Base-by-base conservation (phyloP, 163 green algal species). In the Chloromonas sp. region DNA sequence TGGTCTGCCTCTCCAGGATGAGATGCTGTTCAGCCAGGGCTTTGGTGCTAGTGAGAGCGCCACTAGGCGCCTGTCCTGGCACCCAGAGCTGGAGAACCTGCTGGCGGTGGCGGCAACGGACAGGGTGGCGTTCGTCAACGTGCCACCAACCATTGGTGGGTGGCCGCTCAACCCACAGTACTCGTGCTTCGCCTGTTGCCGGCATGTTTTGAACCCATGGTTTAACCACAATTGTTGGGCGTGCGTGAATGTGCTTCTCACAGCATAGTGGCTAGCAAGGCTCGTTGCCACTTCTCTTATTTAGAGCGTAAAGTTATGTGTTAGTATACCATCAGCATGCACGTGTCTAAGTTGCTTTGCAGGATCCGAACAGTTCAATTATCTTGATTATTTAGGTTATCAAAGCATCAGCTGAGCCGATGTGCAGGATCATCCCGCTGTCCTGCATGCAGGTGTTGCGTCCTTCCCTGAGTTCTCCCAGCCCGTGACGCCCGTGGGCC, bases 41-140 rank as follows among this genome's bases (percentile, higher is more conserved):
- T 36, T 85, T 78, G 60, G 59, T 71, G 80, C 83, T 0, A 58
- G 66, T 78, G 71, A 82, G 62, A 15, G 59, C 1, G 59, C 79
- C 36, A 79, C 85, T 1, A 71, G 77, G 36, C 86, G 76, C 14
- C 85, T 93, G 2, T 86, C 91, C 2, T 95, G 92, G 92, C 90
- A 95, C 85, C 90, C 90, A 0, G 70, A 78, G 2, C 86, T 87
- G 57, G 85, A 90, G 15, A 86, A 89, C 60, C 81, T 93, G 36
- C 84, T 95, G 57, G 90, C 87, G 8, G 89, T 90, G 8, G 88
- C 85, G 0, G 84, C 83, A 11, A 85, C 81, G 3, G 82, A 77
- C 70, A 15, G 66, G 0, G 84, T 93, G 14, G 79, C 83, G 78
- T 82, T 93, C 14, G 84, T 92, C 78, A 87, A 91, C 61, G 89